Evolutionary conservation across 2,329 filamentous ascomycete genomes (phyloP).

Genomic region (Botrytis squamosa): DNA sequence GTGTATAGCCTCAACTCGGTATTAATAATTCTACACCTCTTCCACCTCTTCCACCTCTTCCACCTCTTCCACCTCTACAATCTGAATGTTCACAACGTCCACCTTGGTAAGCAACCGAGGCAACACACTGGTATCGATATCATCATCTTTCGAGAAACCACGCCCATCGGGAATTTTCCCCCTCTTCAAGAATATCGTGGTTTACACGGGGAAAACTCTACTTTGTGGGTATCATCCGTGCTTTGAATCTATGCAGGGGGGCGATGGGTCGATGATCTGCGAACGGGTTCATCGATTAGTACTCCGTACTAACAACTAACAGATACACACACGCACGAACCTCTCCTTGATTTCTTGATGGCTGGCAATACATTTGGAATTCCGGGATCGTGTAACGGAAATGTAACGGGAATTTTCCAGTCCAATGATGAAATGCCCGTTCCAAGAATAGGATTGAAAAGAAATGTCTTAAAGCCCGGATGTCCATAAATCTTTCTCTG

Average conservation of each 20-base stretch:
- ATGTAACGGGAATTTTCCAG: background rate
- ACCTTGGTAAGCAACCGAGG: too few species aligned
- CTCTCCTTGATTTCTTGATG: background rate
- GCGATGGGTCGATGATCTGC: background rate
- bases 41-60: background rate
- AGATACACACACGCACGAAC: background rate
- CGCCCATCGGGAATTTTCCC: background rate
- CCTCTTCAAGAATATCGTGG: background rate
- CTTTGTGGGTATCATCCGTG: background rate
- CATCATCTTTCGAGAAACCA: background rate
- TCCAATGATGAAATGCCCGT: background rate
- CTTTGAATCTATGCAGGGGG: background rate
- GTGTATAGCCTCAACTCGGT: background rate
- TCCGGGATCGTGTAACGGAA: background rate
- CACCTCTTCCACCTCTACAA: too few species aligned
- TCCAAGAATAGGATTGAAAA: background rate
- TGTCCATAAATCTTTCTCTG: background rate
- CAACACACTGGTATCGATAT: background rate
- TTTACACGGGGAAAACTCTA: background rate
- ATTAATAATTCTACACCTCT: background rate
- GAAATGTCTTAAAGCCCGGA: background rate
- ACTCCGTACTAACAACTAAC: background rate
- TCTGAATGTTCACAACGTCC: background rate
- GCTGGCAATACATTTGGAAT: background rate
- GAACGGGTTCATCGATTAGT: background rate